Percentiles rank a stretch among this genome's conserved stretches.
phyloP scores from a whole-genome alignment of 2,329 filamentous ascomycete species.

The Geosmithia putterillii region DNA sequence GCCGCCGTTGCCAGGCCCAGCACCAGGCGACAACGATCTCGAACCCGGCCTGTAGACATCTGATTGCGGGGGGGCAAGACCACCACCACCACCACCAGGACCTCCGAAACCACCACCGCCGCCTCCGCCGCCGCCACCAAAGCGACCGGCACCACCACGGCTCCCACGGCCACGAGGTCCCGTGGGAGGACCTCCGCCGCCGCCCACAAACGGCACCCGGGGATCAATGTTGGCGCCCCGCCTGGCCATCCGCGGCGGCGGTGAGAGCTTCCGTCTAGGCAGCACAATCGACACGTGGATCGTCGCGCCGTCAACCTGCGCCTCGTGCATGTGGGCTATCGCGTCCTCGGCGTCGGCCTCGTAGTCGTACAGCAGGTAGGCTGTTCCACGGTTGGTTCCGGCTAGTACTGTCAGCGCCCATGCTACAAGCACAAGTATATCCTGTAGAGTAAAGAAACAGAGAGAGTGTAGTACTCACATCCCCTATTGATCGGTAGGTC shows the following conservation, averaged over 20 bases:
- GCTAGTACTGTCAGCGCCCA: slow-evolving; percentile 31
- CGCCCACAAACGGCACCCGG: slow-evolving; percentile 17
- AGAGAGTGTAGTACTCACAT: slow-evolving; percentile 41
- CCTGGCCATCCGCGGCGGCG: slow-evolving; percentile 60
- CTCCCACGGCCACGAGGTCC: slow-evolving; percentile 11
- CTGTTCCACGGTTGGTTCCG: slow-evolving; percentile 82
- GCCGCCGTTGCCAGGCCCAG: slow-evolving; percentile 7
- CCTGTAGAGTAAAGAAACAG: not conserved
- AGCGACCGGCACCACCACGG: slow-evolving; percentile 18
- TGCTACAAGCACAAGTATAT: not conserved
- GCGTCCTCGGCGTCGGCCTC: slow-evolving; percentile 74
- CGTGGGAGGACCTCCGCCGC: slow-evolving; percentile 20
- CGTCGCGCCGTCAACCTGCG: slow-evolving; percentile 73
- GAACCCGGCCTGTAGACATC: slow-evolving; percentile 54
- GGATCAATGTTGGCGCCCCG: slow-evolving; percentile 48
- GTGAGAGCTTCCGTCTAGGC: slow-evolving; percentile 70
- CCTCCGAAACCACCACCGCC: slow-evolving; percentile 20
- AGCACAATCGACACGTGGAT: slow-evolving; percentile 85
- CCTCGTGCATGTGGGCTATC: slow-evolving; percentile 95
- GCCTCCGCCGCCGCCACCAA: slow-evolving; percentile 4
- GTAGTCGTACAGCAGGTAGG: slow-evolving; percentile 76
- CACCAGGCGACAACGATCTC: slow-evolving; percentile 24
- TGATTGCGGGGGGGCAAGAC: slow-evolving; percentile 24
- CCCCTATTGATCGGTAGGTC: slow-evolving; percentile 82
- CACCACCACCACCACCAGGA: slow-evolving; percentile 10